Evolutionary conservation across 106 monocot genomes (phyloP).

Genomic region (Dendrobium huoshanense): DNA sequence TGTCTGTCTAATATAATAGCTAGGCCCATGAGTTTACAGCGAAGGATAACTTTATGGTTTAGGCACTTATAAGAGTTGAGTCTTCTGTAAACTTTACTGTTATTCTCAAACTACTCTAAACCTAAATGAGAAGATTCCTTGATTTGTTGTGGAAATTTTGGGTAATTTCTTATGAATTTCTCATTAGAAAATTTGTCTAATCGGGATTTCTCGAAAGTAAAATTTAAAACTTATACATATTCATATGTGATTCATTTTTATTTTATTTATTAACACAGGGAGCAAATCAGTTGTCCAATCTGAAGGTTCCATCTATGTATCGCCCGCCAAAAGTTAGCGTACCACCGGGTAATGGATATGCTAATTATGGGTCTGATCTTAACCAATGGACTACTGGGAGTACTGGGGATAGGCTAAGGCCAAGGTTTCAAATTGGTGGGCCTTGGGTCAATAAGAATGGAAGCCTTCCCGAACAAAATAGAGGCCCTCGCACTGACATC

Average conservation of each 20-base stretch:
- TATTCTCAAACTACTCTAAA: neutral
- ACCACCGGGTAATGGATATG: neutral
- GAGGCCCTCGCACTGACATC: conserved; percentile 46
- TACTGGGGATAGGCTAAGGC: conserved; percentile 3
- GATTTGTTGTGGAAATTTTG: no score
- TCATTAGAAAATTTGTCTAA: neutral
- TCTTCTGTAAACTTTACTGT: neutral
- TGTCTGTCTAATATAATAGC: neutral
- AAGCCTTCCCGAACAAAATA: conserved; percentile 42
- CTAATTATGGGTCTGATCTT: neutral
- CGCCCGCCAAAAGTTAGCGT: conserved; percentile 1
- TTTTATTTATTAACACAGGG: neutral
- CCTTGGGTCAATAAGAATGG: neutral
- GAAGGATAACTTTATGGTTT: neutral
- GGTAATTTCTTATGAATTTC: no score
- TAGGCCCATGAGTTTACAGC: neutral
- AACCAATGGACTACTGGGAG: neutral
- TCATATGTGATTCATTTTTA: neutral
- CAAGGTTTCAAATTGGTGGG: neutral
- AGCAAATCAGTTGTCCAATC: conserved; percentile 1
- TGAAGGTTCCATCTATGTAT: conserved; percentile 6
- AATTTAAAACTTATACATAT: neutral
- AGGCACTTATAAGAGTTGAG: neutral
- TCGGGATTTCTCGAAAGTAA: neutral
- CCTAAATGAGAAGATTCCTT: neutral